These are phyloP conservation scores for Hymenoscyphus infarciens DNA, from an alignment of 2,329 filamentous ascomycete species.

Conservation along the genomic window DNA sequence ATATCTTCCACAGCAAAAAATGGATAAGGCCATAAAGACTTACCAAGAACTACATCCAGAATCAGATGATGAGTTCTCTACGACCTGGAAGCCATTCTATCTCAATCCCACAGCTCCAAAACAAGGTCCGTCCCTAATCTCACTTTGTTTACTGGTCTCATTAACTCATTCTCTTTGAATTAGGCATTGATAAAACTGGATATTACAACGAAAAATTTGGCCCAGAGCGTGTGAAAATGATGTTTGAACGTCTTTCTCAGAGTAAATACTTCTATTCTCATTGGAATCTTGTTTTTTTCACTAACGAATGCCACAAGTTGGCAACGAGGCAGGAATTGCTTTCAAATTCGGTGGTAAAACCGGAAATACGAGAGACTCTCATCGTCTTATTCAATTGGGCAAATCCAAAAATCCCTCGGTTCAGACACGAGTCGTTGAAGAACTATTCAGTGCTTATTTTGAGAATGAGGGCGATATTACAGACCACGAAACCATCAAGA, in stretches of 20 bases:
- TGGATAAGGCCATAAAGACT: constrained; percentile 66
- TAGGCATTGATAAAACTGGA: constrained; percentile 49
- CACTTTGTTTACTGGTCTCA: constrained; percentile 5
- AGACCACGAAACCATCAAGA: constrained; percentile 47
- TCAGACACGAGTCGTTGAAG: constrained; percentile 58
- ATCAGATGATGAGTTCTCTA: constrained; percentile 65
- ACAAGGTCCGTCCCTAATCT: constrained; percentile 33
- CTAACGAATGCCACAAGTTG: constrained; percentile 41
- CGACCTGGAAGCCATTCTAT: constrained; percentile 77
- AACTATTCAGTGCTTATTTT: constrained; percentile 64
- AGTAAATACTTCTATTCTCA: constrained; percentile 20
- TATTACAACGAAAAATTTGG: constrained; percentile 63
- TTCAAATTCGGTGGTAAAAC: constrained; percentile 68
- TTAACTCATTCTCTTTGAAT: background rate
- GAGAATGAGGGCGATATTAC: constrained; percentile 64
- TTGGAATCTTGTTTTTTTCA: background rate
- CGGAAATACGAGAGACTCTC: constrained; percentile 76
- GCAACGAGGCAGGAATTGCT: constrained; percentile 63
- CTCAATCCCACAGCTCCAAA: constrained; percentile 64
- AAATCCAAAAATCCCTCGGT: constrained; percentile 48
- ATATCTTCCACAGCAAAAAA: constrained; percentile 46
- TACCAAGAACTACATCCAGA: constrained; percentile 61
- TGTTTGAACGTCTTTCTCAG: constrained; percentile 51
- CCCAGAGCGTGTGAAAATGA: constrained; percentile 53
- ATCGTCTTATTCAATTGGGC: constrained; percentile 71